These are phyloP conservation scores for Garcia nutans DNA, from an alignment of 345 rosid species.

Conservation along the genomic window DNA sequence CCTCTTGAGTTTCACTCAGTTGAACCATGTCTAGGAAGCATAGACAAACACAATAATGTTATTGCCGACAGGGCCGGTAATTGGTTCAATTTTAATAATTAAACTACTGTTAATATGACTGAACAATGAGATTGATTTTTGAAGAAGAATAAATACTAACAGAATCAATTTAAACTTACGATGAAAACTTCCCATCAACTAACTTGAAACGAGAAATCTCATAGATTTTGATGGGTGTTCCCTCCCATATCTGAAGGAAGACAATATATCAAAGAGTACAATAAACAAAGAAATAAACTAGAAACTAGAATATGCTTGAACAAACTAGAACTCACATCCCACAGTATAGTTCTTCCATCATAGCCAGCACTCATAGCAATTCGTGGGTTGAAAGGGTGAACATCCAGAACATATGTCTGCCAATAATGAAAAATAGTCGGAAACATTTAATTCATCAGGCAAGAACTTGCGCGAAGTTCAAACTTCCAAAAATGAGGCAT, in stretches of 20 bases:
- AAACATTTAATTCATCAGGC: not conserved
- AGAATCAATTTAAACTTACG: conserved; percentile 56
- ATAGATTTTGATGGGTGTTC: conserved; percentile 79
- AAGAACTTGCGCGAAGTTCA: conserved; percentile 5
- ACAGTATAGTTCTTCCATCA: conserved; percentile 91
- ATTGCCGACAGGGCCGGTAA: not conserved
- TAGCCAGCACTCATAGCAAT: conserved; percentile 99
- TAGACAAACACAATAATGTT: not conserved
- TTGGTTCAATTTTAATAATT: not conserved
- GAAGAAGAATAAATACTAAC: too few relatives aligned
- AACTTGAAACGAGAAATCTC: conserved; percentile 87
- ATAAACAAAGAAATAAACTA: conserved; percentile 15
- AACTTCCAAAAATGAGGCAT: not conserved
- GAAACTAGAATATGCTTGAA: conserved; percentile 17
- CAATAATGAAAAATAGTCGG: conserved; percentile 30
- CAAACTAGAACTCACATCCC: conserved; percentile 89
- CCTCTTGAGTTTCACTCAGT: not conserved
- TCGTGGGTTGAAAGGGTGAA: conserved; percentile 97
- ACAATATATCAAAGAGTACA: conserved; percentile 24
- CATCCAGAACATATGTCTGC: conserved; percentile 98
- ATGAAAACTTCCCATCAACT: conserved; percentile 99
- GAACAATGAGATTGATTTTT: not conserved
- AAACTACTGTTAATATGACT: too few relatives aligned
- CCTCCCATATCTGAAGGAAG: conserved; percentile 90
- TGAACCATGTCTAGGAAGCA: not conserved